Evolutionary conservation across 768 basidiomycete species (phyloP).

Genomic region (Clathrus columnatus): DNA sequence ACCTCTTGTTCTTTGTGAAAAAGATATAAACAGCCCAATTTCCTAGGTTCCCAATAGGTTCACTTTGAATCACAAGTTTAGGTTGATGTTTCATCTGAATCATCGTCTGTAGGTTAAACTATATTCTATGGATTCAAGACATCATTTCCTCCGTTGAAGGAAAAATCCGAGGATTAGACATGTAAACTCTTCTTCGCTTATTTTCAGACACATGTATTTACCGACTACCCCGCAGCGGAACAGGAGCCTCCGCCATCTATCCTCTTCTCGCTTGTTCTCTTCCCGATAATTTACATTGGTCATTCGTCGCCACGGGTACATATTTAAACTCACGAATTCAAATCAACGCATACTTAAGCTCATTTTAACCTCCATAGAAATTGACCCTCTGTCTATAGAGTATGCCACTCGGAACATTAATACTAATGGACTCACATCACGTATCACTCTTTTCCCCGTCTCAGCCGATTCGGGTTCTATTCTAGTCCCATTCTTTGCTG

Average conservation of each 20-base stretch:
- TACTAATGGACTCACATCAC: conserved; percentile 43
- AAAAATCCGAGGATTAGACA: conserved; percentile 52
- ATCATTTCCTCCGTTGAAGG: conserved; percentile 31
- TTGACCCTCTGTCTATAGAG: conserved; percentile 53
- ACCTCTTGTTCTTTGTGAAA: conserved; percentile 18
- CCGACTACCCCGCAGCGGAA: conserved; percentile 55
- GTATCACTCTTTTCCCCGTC: conserved; percentile 35
- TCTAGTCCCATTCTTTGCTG: conserved; percentile 32
- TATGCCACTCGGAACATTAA: conserved; percentile 51
- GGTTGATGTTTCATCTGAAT: not conserved
- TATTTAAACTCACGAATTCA: not conserved
- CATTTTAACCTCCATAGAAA: conserved; percentile 36
- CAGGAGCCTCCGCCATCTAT: conserved; percentile 87
- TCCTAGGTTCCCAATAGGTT: conserved; percentile 66
- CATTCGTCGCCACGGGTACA: conserved; percentile 62
- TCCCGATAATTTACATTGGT: conserved; percentile 36
- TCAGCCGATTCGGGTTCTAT: conserved; percentile 22
- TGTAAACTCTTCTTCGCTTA: conserved; percentile 35
- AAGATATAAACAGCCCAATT: not conserved
- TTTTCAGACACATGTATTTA: not conserved
- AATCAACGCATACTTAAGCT: not conserved
- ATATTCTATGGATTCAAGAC: conserved; percentile 79
- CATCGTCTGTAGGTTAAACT: conserved; percentile 55
- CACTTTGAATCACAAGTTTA: conserved; percentile 35
- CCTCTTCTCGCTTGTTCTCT: conserved; percentile 61